Evolutionary conservation across 2,329 filamentous ascomycete genomes (phyloP).

Genomic region (Apiospora aurea): DNA sequence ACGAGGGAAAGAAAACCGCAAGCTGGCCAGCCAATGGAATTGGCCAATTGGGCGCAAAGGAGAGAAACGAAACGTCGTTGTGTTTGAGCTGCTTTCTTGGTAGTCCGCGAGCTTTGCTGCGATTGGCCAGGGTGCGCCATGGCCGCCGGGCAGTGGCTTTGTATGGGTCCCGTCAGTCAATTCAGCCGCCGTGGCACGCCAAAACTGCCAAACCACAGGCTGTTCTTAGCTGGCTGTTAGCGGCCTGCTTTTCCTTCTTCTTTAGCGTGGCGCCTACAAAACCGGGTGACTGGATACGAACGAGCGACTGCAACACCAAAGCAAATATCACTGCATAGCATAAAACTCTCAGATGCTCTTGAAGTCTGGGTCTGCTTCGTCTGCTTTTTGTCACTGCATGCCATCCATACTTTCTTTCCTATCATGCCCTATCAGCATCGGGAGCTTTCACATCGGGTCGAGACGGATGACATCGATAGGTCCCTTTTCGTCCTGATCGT

Average conservation of each 20-base stretch:
- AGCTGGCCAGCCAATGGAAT: not conserved
- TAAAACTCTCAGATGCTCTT: not conserved
- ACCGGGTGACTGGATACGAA: not conserved
- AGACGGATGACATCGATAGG: not conserved
- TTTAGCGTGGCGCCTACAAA: not conserved
- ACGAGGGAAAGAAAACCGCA: not conserved
- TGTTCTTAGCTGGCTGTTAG: not conserved
- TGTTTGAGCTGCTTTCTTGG: not conserved
- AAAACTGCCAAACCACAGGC: not conserved
- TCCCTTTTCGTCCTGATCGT: not conserved
- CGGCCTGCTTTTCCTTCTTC: not conserved
- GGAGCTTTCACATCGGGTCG: not conserved
- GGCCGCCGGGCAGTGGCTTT: not conserved
- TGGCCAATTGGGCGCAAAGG: not conserved
- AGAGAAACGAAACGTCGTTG: slow-evolving; percentile 9
- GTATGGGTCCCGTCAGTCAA: not conserved
- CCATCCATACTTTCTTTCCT: not conserved
- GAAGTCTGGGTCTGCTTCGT: not conserved
- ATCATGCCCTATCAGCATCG: not conserved
- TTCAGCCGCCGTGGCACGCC: not conserved
- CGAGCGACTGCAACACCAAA: not conserved
- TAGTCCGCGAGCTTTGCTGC: not conserved
- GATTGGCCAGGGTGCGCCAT: not conserved
- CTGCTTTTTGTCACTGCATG: not conserved
- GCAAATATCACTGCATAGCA: not conserved